These are phyloP conservation scores for Leishmania mexicana DNA, from an alignment of 208 protist species.

Conservation along the genomic window DNA sequence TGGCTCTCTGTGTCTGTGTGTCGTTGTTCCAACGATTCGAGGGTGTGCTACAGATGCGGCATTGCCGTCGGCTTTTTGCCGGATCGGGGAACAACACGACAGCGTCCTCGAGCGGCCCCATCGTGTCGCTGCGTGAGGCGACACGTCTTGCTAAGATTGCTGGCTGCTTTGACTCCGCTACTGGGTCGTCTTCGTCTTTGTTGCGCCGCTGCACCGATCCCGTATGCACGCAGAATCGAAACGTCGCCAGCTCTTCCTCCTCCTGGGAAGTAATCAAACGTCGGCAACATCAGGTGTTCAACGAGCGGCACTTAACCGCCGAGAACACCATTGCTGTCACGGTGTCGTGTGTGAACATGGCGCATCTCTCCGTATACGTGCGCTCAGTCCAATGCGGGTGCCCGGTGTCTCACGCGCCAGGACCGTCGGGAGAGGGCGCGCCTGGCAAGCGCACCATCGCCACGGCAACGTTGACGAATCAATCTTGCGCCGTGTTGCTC, in stretches of 20 bases:
- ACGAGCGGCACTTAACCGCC: slow-evolving; percentile 10
- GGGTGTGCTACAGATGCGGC: not conserved
- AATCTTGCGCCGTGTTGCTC: slow-evolving; percentile 30
- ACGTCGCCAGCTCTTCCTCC: not conserved
- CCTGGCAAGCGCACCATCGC: slow-evolving; percentile 17
- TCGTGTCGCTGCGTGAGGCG: slow-evolving; percentile 15
- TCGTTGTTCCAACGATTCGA: not conserved
- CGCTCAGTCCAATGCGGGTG: slow-evolving; percentile 41
- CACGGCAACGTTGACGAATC: not conserved
- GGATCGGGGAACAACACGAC: not conserved
- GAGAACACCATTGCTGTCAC: slow-evolving; percentile 8
- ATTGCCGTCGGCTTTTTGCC: not conserved
- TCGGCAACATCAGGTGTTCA: slow-evolving; percentile 24
- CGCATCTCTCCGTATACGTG: slow-evolving; percentile 60
- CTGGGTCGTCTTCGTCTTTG: not conserved
- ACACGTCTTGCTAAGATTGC: not conserved
- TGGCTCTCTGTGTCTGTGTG: not conserved
- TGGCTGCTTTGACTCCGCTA: slow-evolving; percentile 7
- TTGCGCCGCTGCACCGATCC: slow-evolving; percentile 13
- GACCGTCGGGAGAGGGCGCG: not conserved
- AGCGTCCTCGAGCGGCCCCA: not conserved
- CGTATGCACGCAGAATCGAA: not conserved
- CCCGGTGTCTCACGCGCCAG: slow-evolving; percentile 15
- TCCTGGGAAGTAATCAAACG: slow-evolving; percentile 12
- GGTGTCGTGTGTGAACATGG: slow-evolving; percentile 28